These are phyloP conservation scores for Rhexocercosporidium sp. DNA, from an alignment of 2,329 filamentous ascomycete species.

Conservation along the genomic window DNA sequence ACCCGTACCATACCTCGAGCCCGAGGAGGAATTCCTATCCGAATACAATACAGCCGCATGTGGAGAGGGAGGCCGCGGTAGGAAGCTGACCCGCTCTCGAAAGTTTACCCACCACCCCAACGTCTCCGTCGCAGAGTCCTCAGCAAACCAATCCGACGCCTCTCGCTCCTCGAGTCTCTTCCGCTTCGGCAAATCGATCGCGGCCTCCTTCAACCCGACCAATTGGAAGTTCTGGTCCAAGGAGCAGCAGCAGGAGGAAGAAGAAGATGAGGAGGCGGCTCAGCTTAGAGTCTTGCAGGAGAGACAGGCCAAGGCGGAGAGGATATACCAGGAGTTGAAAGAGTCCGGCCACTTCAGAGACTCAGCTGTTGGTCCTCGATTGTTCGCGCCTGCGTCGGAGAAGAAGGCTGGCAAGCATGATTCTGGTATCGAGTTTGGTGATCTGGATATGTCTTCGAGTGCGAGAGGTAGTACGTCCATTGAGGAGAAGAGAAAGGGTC, in stretches of 20 bases:
- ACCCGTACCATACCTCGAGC: slow-evolving; percentile 37
- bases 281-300: slow-evolving; percentile 50
- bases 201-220: slow-evolving; percentile 58
- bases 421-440: slow-evolving; percentile 36
- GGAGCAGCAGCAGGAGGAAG: slow-evolving; percentile 21
- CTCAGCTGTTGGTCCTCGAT: slow-evolving; percentile 30
- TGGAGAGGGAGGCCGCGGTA: slow-evolving; percentile 18
- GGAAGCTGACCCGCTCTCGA: slow-evolving; percentile 27
- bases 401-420: slow-evolving; percentile 34
- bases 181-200: slow-evolving; percentile 59
- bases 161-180: slow-evolving; percentile 48
- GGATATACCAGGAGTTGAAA: slow-evolving; percentile 59
- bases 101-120: slow-evolving; percentile 28
- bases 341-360: slow-evolving; percentile 50
- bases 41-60: slow-evolving; percentile 20
- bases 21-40: slow-evolving; percentile 32
- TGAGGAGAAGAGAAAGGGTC: slow-evolving; percentile 38
- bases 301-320: slow-evolving; percentile 52
- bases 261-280: slow-evolving; percentile 48
- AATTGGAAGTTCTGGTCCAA: slow-evolving; percentile 50
- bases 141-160: slow-evolving; percentile 20
- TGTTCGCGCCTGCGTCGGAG: not conserved
- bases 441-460: slow-evolving; percentile 17
- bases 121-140: slow-evolving; percentile 28
- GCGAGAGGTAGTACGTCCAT: slow-evolving; percentile 21